phyloP scores from a whole-genome alignment of 352 stramenopile genomes.

The Phytopythium chamaehyphon region DNA sequence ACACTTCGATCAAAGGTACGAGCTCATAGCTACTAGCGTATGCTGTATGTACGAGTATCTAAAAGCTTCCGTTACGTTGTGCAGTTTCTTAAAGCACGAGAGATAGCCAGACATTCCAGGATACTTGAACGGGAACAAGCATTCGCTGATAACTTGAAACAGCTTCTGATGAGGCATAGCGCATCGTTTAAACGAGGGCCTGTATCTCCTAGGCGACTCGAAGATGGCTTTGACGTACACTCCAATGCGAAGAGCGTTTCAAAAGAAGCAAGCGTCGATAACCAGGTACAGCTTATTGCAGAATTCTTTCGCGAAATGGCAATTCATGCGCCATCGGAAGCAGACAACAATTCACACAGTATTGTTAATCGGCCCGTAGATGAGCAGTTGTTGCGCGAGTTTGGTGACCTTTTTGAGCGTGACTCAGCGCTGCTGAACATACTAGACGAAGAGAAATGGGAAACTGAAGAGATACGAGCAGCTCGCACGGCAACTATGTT shows the following conservation, averaged over 20 bases:
- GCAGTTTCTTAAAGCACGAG: conserved; percentile 34
- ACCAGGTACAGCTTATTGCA: conserved; percentile 19
- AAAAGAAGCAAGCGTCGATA: too few relatives aligned
- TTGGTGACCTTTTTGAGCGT: conserved; percentile 37
- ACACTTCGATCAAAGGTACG: conserved; percentile 43
- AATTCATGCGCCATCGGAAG: conserved; percentile 20
- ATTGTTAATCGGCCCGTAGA: conserved; percentile 1
- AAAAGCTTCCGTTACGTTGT: neutral
- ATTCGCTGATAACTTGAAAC: neutral
- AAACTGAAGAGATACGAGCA: conserved; percentile 19
- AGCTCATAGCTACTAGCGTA: too few relatives aligned
- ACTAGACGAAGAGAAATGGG: conserved; percentile 52
- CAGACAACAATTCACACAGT: conserved; percentile 10
- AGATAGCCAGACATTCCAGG: conserved; percentile 21
- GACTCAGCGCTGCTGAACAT: conserved; percentile 39
- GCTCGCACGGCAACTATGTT: conserved; percentile 12
- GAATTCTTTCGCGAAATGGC: conserved; percentile 61
- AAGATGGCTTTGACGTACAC: too few relatives aligned
- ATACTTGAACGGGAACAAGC: conserved; percentile 19
- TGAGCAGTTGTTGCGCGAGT: conserved; percentile 29
- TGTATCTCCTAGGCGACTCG: conserved; percentile 7
- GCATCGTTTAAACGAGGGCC: neutral
- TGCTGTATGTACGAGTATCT: neutral
- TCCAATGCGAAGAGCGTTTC: too few relatives aligned
- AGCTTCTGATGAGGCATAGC: conserved; percentile 1